Evolutionary conservation across 768 basidiomycete genomes (phyloP), one percentile per base, ranked within the genome.

Genomic region (Phaeotremella fagi): DNA sequence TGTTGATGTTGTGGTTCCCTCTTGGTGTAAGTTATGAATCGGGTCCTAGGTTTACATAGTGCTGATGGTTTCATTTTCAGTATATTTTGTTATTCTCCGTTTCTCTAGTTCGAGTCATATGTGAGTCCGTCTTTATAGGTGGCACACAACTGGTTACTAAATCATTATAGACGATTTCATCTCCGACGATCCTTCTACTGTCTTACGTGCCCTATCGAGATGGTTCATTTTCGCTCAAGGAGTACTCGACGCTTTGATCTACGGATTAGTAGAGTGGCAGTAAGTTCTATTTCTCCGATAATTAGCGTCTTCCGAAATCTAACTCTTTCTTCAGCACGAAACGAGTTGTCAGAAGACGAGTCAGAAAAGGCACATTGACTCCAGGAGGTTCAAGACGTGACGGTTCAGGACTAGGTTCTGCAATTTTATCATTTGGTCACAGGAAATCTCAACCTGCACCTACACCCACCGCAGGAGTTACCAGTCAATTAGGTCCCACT

Each of bases 161-260:
- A 23, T 24, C n/a, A 20, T 14, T 14, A 5, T 45, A 68, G 58
- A 68, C 52, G 70, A 71, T 45, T 69, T 72, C 44, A 49, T 37
- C 38, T 50, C 48, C 1, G 60, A 61, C 3, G 31, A 45, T n/a
- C 65, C 71, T 1, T 66, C 67, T 6, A 56, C 49, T 0, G 50
- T 48, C 0, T 51, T 75, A 1, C 38, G 69, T 28, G 75, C 73
- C 0, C 48, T 75, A n/a, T 72, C 73, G 3, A 55, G 73, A 45
- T 75, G 75, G 75, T 64, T 73, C 49, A 57, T 75, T 23, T 64
- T 73, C 24, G 54, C 71, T n/a, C 72, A 75, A 54, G 74, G 75
- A 12, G 45, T 74, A 1, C 56, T 74, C 1, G 75, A 75, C 44
- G 75, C 75, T 2, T 5, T 74, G 38, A 75, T 75, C 53, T 75